Evolutionary conservation across 1,284 basidiomycete genomes (phyloP).

Genomic region (Irpex lacteus): DNA sequence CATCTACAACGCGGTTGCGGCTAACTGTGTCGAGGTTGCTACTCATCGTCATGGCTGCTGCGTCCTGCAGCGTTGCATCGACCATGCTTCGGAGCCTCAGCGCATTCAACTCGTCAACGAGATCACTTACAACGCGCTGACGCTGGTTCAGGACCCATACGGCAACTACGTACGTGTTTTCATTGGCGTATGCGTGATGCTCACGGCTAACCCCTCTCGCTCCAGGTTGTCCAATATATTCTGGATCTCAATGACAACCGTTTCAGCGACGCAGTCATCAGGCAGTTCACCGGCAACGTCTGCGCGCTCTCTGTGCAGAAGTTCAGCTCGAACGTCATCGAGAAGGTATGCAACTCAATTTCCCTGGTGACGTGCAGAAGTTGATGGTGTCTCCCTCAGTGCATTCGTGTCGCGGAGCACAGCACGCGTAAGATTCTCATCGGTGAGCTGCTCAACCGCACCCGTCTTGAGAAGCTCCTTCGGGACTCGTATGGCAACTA

Average conservation of each 20-base stretch:
- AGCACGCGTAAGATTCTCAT: constrained; percentile 93
- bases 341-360: constrained; percentile 59
- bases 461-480: constrained; percentile 92
- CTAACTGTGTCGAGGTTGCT: constrained; percentile 98
- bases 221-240: constrained; percentile 92
- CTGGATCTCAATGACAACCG: constrained; percentile 97
- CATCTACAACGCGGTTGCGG: constrained; percentile 99
- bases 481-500: constrained; percentile 96
- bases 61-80: constrained; percentile 97
- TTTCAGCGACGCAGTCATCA: constrained; percentile 96
- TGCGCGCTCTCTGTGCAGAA: constrained; percentile 98
- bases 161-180: constrained; percentile 80
- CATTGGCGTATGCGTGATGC: background rate
- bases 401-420: constrained; percentile 96
- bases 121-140: constrained; percentile 98
- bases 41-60: constrained; percentile 99
- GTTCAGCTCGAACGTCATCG: constrained; percentile 94
- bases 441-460: constrained; percentile 93
- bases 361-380: background rate
- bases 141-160: constrained; percentile 98
- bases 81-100: constrained; percentile 96
- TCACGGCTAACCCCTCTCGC: background rate
- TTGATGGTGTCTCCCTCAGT: constrained; percentile 40
- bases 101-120: constrained; percentile 97
- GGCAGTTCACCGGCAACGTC: constrained; percentile 97